These are phyloP conservation scores for Nicotiana obtusifolia DNA, from an alignment of 257 asterid species.

Conservation along the genomic window DNA sequence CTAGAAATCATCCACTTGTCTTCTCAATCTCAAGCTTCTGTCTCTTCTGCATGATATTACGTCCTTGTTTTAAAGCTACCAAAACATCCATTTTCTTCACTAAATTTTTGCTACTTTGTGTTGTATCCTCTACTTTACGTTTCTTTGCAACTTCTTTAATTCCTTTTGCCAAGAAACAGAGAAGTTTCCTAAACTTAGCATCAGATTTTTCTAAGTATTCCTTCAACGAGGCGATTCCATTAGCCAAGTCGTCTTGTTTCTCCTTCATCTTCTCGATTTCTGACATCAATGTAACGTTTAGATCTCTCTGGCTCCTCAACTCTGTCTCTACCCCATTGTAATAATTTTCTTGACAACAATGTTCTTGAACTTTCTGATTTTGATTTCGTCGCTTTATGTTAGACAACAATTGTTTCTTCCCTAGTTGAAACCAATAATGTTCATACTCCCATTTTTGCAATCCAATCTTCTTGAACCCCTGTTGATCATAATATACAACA, in stretches of 20 bases:
- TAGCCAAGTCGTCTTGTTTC: constrained; percentile 22
- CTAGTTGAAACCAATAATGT: constrained; percentile 41
- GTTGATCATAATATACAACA: neutral
- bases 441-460: constrained; percentile 48
- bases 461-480: constrained; percentile 67
- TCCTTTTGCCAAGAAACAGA: constrained; percentile 19
- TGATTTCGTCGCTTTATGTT: constrained; percentile 37
- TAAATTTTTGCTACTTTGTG: neutral
- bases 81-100: constrained; percentile 2
- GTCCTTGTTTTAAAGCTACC: neutral
- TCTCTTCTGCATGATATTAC: neutral
- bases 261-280: constrained; percentile 33
- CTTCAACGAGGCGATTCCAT: constrained; percentile 13
- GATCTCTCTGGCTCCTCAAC: constrained; percentile 13
- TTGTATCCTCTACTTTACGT: constrained; percentile 13
- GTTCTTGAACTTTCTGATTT: neutral
- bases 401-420: constrained; percentile 33
- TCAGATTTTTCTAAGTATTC: constrained; percentile 6
- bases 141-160: constrained; percentile 1
- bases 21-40: neutral
- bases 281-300: constrained; percentile 9
- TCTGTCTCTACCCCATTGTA: neutral
- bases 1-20: neutral
- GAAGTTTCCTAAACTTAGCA: constrained; percentile 1
- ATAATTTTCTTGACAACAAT: neutral